A percentile compares a stretch with the other conserved stretches of the same genome.
Conservation (phyloP, 73 alveolate genomes). For the Effrenium voratum region DNA sequence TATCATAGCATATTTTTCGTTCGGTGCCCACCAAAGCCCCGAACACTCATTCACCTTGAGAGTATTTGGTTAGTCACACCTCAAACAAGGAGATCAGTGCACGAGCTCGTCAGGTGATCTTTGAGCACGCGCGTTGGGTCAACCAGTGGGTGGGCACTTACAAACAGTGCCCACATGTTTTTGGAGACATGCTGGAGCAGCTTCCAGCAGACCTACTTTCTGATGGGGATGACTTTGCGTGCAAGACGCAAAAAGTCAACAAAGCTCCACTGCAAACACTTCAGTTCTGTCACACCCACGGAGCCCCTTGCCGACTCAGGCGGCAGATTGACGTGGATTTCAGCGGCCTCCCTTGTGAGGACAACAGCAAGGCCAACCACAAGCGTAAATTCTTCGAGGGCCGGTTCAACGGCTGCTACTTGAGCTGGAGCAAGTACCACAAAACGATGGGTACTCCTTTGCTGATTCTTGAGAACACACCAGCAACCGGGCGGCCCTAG, state of each 20-base stretch:
- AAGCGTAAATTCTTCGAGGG: background rate
- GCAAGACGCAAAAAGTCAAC: background rate
- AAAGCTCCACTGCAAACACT: background rate
- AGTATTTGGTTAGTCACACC: background rate
- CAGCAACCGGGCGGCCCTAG: background rate
- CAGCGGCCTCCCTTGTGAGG: background rate
- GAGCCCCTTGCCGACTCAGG: background rate
- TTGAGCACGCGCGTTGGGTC: background rate
- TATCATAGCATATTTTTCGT: too few species aligned
- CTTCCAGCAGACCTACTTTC: background rate
- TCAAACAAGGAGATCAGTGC: background rate
- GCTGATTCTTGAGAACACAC: background rate
- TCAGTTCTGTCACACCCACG: constrained; percentile 10
- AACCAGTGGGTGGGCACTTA: background rate
- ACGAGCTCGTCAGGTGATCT: background rate
- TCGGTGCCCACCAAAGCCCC: background rate
- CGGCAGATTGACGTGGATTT: background rate
- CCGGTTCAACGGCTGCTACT: background rate
- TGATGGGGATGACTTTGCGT: background rate
- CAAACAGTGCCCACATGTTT: constrained; percentile 13
- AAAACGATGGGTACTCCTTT: background rate
- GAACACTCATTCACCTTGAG: background rate
- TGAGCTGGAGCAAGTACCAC: constrained; percentile 8
- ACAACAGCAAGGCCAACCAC: background rate
- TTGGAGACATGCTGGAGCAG: background rate